These are phyloP conservation scores for Allium fistulosum DNA, from an alignment of 106 monocot species.

Conservation along the genomic window DNA sequence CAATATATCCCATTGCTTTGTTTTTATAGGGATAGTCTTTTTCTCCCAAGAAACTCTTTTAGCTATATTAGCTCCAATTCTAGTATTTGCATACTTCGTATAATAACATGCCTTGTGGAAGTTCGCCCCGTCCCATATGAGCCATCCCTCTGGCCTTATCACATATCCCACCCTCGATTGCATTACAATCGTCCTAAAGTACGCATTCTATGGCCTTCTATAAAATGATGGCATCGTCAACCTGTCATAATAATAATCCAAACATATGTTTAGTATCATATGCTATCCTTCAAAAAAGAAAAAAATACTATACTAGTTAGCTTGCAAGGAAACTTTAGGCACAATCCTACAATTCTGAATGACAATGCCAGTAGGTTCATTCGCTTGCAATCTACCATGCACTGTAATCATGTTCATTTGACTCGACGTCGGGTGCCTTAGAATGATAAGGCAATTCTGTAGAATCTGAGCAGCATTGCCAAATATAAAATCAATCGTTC, in stretches of 20 bases:
- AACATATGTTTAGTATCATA: no score
- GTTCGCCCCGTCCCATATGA: slow-evolving; percentile 7
- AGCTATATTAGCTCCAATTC: not conserved
- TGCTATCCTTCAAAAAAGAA: no score
- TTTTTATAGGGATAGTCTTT: slow-evolving; percentile 4
- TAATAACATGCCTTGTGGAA: slow-evolving; percentile 19
- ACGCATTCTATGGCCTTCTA: slow-evolving; percentile 36
- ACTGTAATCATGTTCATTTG: slow-evolving; percentile 49
- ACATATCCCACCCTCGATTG: slow-evolving; percentile 19
- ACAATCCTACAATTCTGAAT: slow-evolving; percentile 29
- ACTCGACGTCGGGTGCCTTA: slow-evolving; percentile 23
- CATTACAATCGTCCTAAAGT: slow-evolving; percentile 29
- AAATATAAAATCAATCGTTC: no score
- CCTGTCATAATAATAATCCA: no score
- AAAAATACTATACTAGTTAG: no score
- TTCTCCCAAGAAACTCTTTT: slow-evolving; percentile 19
- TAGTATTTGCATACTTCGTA: slow-evolving; percentile 31
- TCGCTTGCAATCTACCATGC: slow-evolving; percentile 22
- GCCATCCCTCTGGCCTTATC: slow-evolving; percentile 28
- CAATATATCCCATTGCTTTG: slow-evolving; percentile 7
- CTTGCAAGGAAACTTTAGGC: slow-evolving; percentile 11
- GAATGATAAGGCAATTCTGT: slow-evolving; percentile 39
- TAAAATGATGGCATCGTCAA: slow-evolving; percentile 17
- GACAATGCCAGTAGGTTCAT: slow-evolving; percentile 31
- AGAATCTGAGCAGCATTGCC: no score